These are phyloP conservation scores for Amanita phalloides DNA, from an alignment of 768 basidiomycete genomes.

Conservation along the genomic window DNA sequence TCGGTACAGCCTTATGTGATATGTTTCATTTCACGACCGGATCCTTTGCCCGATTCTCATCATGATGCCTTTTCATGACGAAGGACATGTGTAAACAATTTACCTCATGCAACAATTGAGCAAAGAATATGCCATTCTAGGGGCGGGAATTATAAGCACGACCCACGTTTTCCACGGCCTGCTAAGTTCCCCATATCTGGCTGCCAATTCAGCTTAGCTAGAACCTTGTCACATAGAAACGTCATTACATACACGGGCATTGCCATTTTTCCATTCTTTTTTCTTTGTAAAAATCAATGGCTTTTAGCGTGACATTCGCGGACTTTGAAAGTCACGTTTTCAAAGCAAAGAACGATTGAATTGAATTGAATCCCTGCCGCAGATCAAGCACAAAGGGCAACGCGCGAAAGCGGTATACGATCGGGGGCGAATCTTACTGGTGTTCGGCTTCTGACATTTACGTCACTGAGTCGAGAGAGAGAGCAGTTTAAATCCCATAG, in stretches of 20 bases:
- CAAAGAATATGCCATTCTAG: not conserved
- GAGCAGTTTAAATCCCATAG: not conserved
- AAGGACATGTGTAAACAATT: not conserved
- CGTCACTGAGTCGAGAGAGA: not conserved
- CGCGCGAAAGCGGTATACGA: not conserved
- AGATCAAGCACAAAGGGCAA: not conserved
- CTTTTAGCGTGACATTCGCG: not conserved
- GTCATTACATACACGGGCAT: not conserved
- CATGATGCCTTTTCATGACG: not conserved
- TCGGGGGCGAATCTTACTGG: not conserved
- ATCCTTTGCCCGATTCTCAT: not conserved
- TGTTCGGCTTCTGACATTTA: not conserved
- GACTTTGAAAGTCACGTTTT: conserved; percentile 2
- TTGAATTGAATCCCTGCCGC: not conserved
- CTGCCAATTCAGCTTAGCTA: not conserved
- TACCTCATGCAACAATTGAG: not conserved
- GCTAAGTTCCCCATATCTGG: not conserved
- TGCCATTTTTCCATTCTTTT: not conserved
- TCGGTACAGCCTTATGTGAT: conserved; percentile 4
- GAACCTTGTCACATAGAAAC: not conserved
- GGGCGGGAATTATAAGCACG: not conserved
- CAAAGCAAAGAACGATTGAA: not conserved
- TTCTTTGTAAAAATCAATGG: not conserved
- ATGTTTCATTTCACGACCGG: not conserved
- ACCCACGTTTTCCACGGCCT: not conserved